Conservation (phyloP, 345 rosid genomes). For the Melaleuca alternifolia region DNA sequence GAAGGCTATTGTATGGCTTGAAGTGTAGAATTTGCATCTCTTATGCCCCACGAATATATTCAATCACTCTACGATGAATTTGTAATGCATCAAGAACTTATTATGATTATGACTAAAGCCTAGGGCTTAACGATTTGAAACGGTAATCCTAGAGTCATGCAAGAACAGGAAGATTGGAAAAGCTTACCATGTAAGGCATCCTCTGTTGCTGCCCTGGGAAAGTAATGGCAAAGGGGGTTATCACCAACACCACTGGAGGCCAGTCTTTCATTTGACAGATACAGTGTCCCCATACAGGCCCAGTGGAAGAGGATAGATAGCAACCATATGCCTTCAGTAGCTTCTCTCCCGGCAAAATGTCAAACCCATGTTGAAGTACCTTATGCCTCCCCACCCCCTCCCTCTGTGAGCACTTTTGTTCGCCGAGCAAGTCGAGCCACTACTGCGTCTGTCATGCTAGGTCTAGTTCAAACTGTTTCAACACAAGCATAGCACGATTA, state of each 20-base stretch:
- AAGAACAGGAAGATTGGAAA: not conserved
- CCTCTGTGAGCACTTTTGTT: not conserved
- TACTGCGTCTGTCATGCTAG: no score
- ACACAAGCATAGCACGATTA: no score
- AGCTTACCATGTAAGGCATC: constrained; percentile 54
- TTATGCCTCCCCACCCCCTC: not conserved
- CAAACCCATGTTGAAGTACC: not conserved
- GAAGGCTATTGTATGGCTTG: no score
- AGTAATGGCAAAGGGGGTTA: constrained; percentile 34
- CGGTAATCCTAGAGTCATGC: not conserved
- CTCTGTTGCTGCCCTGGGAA: constrained; percentile 44
- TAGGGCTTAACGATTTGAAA: no score
- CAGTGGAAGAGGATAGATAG: not conserved
- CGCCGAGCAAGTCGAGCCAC: not conserved
- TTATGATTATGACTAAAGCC: no score
- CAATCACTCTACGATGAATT: no score
- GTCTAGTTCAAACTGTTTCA: no score
- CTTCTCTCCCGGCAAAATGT: not conserved
- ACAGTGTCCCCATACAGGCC: constrained; percentile 50
- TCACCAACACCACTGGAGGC: constrained; percentile 70
- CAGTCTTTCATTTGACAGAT: constrained; percentile 43
- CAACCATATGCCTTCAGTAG: not conserved
- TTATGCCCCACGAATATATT: no score
- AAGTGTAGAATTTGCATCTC: no score
- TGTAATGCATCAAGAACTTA: no score